Base-by-base conservation (phyloP, 31 red algal genomes). In the Odonthalia washingtoniensis region DNA sequence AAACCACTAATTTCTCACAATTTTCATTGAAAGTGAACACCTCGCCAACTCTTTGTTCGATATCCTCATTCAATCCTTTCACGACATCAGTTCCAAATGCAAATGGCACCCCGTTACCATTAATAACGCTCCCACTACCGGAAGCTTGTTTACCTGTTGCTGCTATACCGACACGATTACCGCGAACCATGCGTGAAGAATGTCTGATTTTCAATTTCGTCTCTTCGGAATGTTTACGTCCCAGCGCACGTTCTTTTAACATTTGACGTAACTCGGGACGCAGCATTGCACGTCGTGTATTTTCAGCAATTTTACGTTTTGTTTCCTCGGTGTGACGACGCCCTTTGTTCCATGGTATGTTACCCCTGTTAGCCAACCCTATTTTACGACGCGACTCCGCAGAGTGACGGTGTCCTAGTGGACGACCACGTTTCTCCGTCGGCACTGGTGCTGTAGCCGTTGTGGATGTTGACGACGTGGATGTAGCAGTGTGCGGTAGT, bases 291-390 rank as follows among this genome's bases (percentile, higher is more conserved):
- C 74, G 68, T 46, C 86, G 65, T 34, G 94, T 94, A 2, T 72
- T 66, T 46, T 89, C 87, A 17, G 96, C 87, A 65, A 98, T 98
- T 67, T 95, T 95, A 17, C 83, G 90, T 33, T 83, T 88, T 31
- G 96, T 98, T 80, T 93, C 96, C 38, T 87, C 91, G 27, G 89
- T 87, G 41, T 98, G 96, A 18, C 74, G 46, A 34, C 85, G 84
- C 26, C 96, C 96, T 83, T 95, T 95, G 43, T 98, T 98, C 96
- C 96, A 98, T 35, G 96, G 96, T 26, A 95, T 73, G 39, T 89
- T 84, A 26, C 96, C 96, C 24, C 91, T 80, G 53, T 93, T 95
- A 30, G 93, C 96, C 28, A 74, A 74, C n/a, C 83, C 80, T 36
- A 98, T 98, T 61, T 98, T 98, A 27, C 86, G 82, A 35, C 81